Base-by-base conservation (phyloP, 169 alveolate genomes). In the Plasmodium vinckei region DNA sequence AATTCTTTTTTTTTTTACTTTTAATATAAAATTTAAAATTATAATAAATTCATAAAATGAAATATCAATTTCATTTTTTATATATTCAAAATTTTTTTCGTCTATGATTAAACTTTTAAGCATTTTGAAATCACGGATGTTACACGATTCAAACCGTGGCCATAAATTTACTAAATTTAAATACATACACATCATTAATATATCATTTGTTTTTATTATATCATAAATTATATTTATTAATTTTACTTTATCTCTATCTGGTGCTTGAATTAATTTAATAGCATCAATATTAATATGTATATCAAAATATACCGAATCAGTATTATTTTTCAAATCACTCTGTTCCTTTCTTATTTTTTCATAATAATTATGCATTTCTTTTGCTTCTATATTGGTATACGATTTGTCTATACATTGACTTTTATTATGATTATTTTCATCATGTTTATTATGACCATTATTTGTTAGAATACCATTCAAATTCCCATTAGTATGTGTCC, bases 1-100 rank as follows among this genome's bases (percentile, higher is more conserved):
- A 63, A 75, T 75, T 75, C 88, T 63, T 19, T 75, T 75, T 42
- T 75, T 75, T 75, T 75, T 75, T 25, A 75, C 60, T 63, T 56
- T 75, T 75, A 61, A n/a, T 13, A 68, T 21, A 39, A 75, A 75
- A 51, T 57, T 75, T 19, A 75, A 15, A 42, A 75, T 53, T 49
- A 63, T n/a, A 13, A 75, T 54, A 57, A 75, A 75, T 75, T 75
- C 88, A 56, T 15, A 63, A 67, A 61, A 51, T n/a, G 88, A 75
- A 27, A 75, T 75, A 21, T 68, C 73, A 23, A 75, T 75, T 47
- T 75, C 88, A 54, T 63, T 75, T 67, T 75, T 75, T 51, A 75
- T 51, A 19, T 67, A 47, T 19, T 75, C 88, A 67, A 63, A 75
- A 6, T 75, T 63, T 54, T 39, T 75, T 39, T 63, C 65, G 39